Evolutionary conservation across 768 basidiomycete species (phyloP).

Genomic region (Mycena crocata): DNA sequence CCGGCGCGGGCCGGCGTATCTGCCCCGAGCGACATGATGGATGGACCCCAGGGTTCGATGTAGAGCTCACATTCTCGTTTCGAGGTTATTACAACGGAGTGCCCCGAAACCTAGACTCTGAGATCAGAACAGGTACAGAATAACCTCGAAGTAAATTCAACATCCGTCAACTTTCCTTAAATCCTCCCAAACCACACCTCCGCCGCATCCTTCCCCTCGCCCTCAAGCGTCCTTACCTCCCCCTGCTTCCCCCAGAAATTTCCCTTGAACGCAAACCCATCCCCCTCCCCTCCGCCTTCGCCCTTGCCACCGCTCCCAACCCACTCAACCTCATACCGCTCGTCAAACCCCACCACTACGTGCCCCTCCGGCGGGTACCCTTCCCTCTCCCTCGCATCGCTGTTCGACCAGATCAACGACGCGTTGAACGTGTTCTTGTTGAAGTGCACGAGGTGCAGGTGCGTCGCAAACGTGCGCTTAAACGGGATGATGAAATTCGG

Average conservation of each 20-base stretch:
- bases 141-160: too few species aligned
- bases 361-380: conserved; percentile 43
- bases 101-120: too few species aligned
- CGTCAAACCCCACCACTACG: conserved; percentile 49
- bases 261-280: conserved; percentile 53
- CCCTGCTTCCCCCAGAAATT: conserved; percentile 56
- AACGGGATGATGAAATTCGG: conserved; percentile 51
- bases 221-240: conserved; percentile 44
- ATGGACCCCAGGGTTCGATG: too few species aligned
- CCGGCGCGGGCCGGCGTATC: too few species aligned
- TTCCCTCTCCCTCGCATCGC: conserved; percentile 41
- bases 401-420: conserved; percentile 51
- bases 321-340: conserved; percentile 54
- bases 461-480: conserved; percentile 49
- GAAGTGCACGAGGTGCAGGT: conserved; percentile 52
- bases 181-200: conserved; percentile 52
- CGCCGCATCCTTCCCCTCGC: conserved; percentile 47
- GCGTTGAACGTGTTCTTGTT: conserved; percentile 53
- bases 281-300: too few species aligned
- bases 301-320: conserved; percentile 37
- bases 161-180: too few species aligned
- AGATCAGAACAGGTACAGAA: too few species aligned
- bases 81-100: too few species aligned
- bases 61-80: too few species aligned
- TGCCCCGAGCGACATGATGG: too few species aligned